These are phyloP conservation scores for Stylonectria norvegica DNA, from an alignment of 2,329 filamentous ascomycete species.

Conservation along the genomic window DNA sequence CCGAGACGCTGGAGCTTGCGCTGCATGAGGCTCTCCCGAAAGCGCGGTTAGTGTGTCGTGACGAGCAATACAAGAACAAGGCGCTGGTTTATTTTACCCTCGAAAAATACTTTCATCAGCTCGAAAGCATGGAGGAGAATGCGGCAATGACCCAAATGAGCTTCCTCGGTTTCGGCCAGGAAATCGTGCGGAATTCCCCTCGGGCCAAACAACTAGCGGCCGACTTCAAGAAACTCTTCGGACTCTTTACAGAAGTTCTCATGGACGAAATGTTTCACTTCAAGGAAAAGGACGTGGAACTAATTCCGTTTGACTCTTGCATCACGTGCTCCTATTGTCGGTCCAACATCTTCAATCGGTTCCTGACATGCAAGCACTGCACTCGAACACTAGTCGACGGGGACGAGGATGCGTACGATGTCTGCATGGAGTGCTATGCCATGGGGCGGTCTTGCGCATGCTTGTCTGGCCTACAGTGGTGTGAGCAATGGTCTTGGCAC, in stretches of 20 bases:
- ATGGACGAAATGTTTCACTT: constrained; percentile 81
- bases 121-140: constrained; percentile 51
- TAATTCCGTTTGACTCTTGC: constrained; percentile 79
- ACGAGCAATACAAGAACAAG: constrained; percentile 99
- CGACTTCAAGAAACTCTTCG: constrained; percentile 80
- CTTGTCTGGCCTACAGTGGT: constrained; percentile 81
- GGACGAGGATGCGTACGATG: constrained; percentile 82
- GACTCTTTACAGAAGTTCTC: constrained; percentile 73
- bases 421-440: constrained; percentile 98
- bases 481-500: constrained; percentile 87
- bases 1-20: constrained; percentile 84
- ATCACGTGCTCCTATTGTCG: constrained; percentile 95
- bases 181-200: constrained; percentile 40
- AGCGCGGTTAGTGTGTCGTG: constrained; percentile 85
- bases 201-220: constrained; percentile 66
- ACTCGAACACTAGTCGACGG: constrained; percentile 63
- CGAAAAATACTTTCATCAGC: constrained; percentile 68
- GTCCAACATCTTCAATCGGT: constrained; percentile 95
- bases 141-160: constrained; percentile 44
- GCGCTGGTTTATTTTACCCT: constrained; percentile 89
- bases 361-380: constrained; percentile 87
- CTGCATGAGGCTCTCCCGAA: constrained; percentile 83
- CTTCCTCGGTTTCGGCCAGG: constrained; percentile 46
- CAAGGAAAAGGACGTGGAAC: constrained; percentile 69
- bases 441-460: constrained; percentile 94